Evolutionary conservation across 2,329 filamentous ascomycete species (phyloP), one percentile per base, ranked within the genome.

Genomic region (Colletotrichum trifolii): DNA sequence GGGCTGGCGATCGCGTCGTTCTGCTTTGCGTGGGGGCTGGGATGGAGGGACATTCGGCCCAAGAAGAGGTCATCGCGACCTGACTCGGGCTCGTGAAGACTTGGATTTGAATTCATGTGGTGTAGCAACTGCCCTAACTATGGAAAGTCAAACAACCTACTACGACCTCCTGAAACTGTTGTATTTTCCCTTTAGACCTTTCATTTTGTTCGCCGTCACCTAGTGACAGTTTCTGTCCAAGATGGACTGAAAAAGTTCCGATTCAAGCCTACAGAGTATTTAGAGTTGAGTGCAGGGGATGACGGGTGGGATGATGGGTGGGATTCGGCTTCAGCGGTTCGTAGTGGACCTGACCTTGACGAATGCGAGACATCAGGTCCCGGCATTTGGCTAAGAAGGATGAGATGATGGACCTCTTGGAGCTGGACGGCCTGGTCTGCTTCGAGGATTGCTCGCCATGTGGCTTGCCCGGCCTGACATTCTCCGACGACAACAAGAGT

Each of bases 31-130:
- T 80, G 77, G 69, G 82, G 81, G 0, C 75, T 85, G 69, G 83
- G 83, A 1, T 83, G 79, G 76, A 78, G 76, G 17, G 78, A 81
- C 65, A 73, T 84, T 36, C 77, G 81, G 45, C 77, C 79, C 67
- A 76, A 75, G 63, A 60, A 69, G 35, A 46, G 45, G 15, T 25
- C 43, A 13, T 17, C 34, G 36, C 70, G 34, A 40, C 69, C 15
- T 54, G 64, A 63, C 53, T 54, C 59, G 43, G 39, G 40, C 25
- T n/a, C 39, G 9, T 52, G 6, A 25, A 40, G 5, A 15, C 9
- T 12, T 35, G 34, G 46, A 25, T 25, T 25, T 25, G 25, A 25
- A 25, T 25, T 25, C 25, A 5, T 5, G 25, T 25, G 4, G 25
- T 25, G 25, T 25, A 4, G 25, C 25, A 25, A 5, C 25, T 25